Conservation (phyloP, 2,329 filamentous ascomycete genomes). For the Neurospora sp. region DNA sequence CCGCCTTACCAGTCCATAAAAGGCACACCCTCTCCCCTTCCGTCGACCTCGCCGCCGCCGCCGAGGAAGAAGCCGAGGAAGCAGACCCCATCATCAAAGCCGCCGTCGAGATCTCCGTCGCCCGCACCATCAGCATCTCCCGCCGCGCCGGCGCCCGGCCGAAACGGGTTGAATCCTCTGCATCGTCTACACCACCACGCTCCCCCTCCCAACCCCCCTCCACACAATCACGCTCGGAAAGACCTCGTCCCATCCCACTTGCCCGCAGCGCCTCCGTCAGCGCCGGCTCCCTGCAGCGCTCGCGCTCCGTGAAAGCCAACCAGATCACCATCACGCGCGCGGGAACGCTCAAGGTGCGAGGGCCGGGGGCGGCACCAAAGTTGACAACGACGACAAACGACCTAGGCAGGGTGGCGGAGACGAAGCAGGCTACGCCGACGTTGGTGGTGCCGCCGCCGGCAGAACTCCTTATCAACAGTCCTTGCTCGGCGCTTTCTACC, state of each 20-base stretch:
- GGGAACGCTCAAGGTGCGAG: not conserved
- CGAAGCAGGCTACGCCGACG: conserved; percentile 34
- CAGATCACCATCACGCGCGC: conserved; percentile 13
- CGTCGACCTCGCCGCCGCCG: conserved; percentile 11
- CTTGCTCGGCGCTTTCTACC: not conserved
- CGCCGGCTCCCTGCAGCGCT: conserved; percentile 1
- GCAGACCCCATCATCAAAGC: conserved; percentile 35
- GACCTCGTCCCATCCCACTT: conserved; percentile 13
- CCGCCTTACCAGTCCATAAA: not conserved
- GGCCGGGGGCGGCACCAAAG: not conserved
- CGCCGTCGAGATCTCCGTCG: conserved; percentile 57
- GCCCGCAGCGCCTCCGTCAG: conserved; percentile 3
- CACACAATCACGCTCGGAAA: conserved; percentile 1
- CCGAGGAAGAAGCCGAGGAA: conserved; percentile 24
- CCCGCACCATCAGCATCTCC: conserved; percentile 57
- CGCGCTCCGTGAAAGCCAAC: conserved; percentile 2
- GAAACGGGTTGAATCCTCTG: conserved; percentile 36
- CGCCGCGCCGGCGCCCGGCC: conserved; percentile 20
- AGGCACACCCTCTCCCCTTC: conserved; percentile 6
- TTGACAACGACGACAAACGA: conserved; percentile 10
- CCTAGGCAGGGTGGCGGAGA: conserved; percentile 28
- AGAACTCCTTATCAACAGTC: not conserved
- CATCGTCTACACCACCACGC: conserved; percentile 33
- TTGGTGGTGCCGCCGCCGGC: conserved; percentile 26
- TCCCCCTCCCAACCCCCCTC: not conserved